phyloP scores from a whole-genome alignment of 2,329 filamentous ascomycete genomes.

The Rhinocladiella mackenziei region DNA sequence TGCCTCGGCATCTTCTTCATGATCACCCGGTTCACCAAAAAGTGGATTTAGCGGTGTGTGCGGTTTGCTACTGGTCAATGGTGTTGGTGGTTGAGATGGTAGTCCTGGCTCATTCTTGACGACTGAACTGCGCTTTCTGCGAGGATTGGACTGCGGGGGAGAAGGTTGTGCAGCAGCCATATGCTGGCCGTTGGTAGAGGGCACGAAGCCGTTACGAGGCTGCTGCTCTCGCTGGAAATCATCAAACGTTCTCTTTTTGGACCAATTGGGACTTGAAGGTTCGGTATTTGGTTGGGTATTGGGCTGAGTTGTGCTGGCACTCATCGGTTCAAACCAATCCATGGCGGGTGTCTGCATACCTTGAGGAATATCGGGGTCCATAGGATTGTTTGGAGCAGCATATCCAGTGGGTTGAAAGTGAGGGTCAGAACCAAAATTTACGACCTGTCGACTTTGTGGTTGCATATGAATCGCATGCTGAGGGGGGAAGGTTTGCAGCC shows the following conservation, averaged over 20 bases:
- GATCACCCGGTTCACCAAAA: conserved; percentile 1
- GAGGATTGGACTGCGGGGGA: conserved; percentile 9
- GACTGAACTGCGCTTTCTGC: conserved; percentile 13
- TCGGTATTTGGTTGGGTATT: conserved; percentile 26
- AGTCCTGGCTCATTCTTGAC: conserved; percentile 17
- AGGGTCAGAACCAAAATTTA: conserved; percentile 26
- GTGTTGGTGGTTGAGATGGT: conserved; percentile 21
- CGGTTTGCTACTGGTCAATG: conserved; percentile 20
- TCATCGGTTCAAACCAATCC: conserved; percentile 22
- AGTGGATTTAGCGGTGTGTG: conserved; percentile 15
- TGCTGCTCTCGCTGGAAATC: conserved; percentile 22
- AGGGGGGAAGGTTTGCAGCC: conserved; percentile 21
- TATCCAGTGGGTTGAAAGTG: conserved; percentile 27
- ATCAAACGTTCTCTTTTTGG: conserved; percentile 28
- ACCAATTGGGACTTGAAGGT: conserved; percentile 27
- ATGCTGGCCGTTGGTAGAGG: conserved; percentile 11
- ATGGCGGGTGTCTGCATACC: conserved; percentile 14
- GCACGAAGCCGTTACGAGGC: conserved; percentile 16
- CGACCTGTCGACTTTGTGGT: conserved; percentile 11
- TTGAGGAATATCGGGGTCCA: conserved; percentile 24
- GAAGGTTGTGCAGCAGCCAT: conserved; percentile 7
- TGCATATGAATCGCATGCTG: conserved; percentile 12
- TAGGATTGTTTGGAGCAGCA: conserved; percentile 22
- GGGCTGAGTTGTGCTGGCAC: conserved; percentile 21
- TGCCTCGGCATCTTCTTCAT: conserved; percentile 23